A percentile compares a stretch with the other conserved stretches of the same genome.
Conservation (phyloP, 78 protist species). For the Dictyostelium intermedium region DNA sequence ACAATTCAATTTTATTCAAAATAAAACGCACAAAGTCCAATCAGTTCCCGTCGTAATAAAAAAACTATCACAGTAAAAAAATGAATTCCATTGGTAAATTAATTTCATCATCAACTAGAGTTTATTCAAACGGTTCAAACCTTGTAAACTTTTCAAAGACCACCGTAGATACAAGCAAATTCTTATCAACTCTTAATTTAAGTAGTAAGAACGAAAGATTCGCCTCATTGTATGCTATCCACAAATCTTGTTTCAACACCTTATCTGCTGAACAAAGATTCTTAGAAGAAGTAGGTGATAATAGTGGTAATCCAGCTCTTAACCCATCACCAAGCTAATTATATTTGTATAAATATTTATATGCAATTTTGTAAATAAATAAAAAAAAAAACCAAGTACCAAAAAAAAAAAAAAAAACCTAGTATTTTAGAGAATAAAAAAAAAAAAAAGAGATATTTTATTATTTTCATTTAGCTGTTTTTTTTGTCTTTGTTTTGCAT, state of each 20-base stretch:
- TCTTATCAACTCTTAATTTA: not conserved
- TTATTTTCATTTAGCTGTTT: too few species aligned
- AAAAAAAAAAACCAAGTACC: not conserved
- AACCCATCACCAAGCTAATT: conserved; percentile 74
- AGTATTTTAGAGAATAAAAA: not conserved
- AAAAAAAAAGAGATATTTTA: too few species aligned
- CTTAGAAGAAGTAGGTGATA: conserved; percentile 40
- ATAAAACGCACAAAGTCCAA: not conserved
- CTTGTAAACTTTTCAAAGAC: not conserved
- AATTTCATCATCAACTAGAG: not conserved
- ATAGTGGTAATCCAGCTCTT: conserved; percentile 48
- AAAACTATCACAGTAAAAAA: not conserved
- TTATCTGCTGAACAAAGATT: conserved; percentile 24
- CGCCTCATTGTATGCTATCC: not conserved
- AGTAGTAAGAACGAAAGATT: not conserved
- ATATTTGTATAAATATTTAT: not conserved
- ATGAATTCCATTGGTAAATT: conserved; percentile 9
- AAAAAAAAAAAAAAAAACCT: not conserved
- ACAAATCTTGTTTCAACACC: conserved; percentile 49
- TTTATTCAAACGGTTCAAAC: not conserved
- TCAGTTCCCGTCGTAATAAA: not conserved
- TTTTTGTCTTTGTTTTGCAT: too few species aligned
- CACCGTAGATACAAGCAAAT: not conserved
- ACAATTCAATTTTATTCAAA: not conserved
- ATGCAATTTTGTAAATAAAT: not conserved